Percentiles rank a stretch among this genome's conserved stretches.
These are phyloP conservation scores for Chlamydomonas asymmetrica DNA, from an alignment of 139 green algal genomes.

Conservation along the genomic window DNA sequence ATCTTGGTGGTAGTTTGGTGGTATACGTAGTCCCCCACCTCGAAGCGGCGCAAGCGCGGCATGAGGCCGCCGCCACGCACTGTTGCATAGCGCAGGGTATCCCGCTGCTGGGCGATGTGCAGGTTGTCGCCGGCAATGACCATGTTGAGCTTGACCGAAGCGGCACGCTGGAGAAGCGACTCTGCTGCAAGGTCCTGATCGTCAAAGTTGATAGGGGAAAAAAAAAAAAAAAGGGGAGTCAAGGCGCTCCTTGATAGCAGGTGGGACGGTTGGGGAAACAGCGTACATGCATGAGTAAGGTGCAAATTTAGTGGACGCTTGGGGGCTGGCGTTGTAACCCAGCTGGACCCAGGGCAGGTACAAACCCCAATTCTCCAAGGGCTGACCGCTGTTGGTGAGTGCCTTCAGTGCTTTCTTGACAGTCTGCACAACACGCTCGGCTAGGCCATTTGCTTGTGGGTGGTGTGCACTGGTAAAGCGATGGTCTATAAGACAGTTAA, in stretches of 20 bases:
- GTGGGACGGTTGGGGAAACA: constrained; percentile 3
- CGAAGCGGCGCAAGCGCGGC: background rate
- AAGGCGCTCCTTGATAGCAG: constrained; percentile 1
- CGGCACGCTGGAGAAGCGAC: constrained; percentile 5
- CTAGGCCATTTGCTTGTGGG: constrained; percentile 31
- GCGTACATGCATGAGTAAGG: constrained; percentile 35
- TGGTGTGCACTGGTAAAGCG: constrained; percentile 19
- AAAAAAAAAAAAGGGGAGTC: background rate
- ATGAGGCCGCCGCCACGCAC: constrained; percentile 4
- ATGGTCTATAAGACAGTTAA: constrained; percentile 25
- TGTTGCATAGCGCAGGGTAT: constrained; percentile 4
- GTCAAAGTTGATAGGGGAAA: too few species aligned
- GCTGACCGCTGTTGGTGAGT: background rate
- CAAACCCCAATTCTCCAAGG: background rate
- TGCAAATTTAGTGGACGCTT: constrained; percentile 1
- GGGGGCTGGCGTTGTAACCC: too few species aligned
- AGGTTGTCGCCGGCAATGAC: constrained; percentile 7
- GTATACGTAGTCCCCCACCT: constrained; percentile 21
- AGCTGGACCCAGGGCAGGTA: too few species aligned
- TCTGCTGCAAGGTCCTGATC: background rate
- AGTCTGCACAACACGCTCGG: constrained; percentile 16
- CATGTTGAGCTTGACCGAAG: background rate
- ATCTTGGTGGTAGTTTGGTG: background rate
- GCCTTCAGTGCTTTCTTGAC: constrained; percentile 25
- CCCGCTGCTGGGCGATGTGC: constrained; percentile 21